Base-by-base conservation (phyloP, 257 asterid species). In the Ilex asprella region DNA sequence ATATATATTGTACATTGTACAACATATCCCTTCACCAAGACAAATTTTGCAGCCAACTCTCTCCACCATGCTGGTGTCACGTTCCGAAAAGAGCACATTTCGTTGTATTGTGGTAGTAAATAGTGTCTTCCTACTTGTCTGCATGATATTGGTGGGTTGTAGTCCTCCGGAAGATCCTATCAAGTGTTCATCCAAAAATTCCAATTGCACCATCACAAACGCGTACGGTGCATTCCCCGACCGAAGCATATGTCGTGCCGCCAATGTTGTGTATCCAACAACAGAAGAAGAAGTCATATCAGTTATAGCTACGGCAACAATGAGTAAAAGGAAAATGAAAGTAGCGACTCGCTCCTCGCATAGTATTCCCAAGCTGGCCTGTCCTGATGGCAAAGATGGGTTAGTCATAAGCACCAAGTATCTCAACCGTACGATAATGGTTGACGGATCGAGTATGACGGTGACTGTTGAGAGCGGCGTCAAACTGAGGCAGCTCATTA, bases 91-190 rank as follows among this genome's bases (percentile, higher is more conserved):
- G 5, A 10, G 10, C 5, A 41, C 5, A 4, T 41, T 41, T 10
- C 10, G 5, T 5, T 10, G 5, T 41, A 5, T 41, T 41, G 5
- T 41, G 47, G n/a, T n/a, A n/a, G n/a, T n/a, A n/a, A n/a, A n/a
- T n/a, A n/a, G n/a, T n/a, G 10, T 41, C 47, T 4, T 41, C 10
- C 10, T 10, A 10, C 10, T 4, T 41, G 5, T 41, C 47, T 41
- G 6, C 55, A 41, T 72, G 7, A 39, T 2, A 56, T 30, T 39
- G 7, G 65, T 49, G 7, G 64, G 14, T 2, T 61, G 56, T n/a
- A 66, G 47, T 6, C 78, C 76, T 0, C 82, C 78, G 0, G 76
- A 62, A 30, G 73, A 76, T 12, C 82, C 72, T 12, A 58, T 76
- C 27, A 65, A 59, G 58, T 76, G 82, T 63, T 55, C 67, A 30